phyloP scores from a whole-genome alignment of 1,139 yeast species.

The Suhomyces taliae region DNA sequence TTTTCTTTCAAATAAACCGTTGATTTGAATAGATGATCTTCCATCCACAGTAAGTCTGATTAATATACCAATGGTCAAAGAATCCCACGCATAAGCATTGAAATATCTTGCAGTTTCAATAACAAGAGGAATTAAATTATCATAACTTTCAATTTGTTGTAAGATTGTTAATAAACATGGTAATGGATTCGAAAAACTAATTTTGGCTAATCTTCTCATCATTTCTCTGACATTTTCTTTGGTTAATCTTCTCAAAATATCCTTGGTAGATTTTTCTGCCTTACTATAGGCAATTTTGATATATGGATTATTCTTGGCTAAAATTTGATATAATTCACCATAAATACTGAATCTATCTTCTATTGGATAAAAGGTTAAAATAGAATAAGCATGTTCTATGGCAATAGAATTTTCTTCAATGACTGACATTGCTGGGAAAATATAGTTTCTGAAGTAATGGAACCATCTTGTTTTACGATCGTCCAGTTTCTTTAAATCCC shows the following conservation, averaged over 20 bases:
- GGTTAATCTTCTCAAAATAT: conserved; percentile 80
- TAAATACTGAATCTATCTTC: conserved; percentile 76
- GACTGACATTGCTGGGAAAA: conserved; percentile 68
- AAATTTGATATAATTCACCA: conserved; percentile 70
- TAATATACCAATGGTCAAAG: conserved; percentile 69
- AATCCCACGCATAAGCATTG: conserved; percentile 84
- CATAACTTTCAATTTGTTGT: conserved; percentile 86
- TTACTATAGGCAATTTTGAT: conserved; percentile 64
- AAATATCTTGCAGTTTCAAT: conserved; percentile 81
- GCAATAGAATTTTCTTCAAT: conserved; percentile 62
- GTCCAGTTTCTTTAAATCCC: conserved; percentile 28
- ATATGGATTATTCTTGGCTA: conserved; percentile 55
- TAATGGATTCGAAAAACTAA: conserved; percentile 80
- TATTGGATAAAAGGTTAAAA: conserved; percentile 55
- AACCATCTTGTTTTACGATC: conserved; percentile 50
- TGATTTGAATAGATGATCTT: conserved; percentile 66
- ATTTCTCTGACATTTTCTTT: conserved; percentile 77
- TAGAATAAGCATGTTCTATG: conserved; percentile 57
- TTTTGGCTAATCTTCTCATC: conserved; percentile 74
- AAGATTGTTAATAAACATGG: conserved; percentile 68
- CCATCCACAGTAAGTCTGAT: conserved; percentile 67
- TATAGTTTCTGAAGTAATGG: conserved; percentile 60
- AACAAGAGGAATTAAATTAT: conserved; percentile 74
- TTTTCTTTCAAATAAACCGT: conserved; percentile 78
- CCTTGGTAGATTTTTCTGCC: conserved; percentile 83